These are phyloP conservation scores for Aquilaria malaccensis DNA, from an alignment of 345 rosid genomes.

Conservation along the genomic window DNA sequence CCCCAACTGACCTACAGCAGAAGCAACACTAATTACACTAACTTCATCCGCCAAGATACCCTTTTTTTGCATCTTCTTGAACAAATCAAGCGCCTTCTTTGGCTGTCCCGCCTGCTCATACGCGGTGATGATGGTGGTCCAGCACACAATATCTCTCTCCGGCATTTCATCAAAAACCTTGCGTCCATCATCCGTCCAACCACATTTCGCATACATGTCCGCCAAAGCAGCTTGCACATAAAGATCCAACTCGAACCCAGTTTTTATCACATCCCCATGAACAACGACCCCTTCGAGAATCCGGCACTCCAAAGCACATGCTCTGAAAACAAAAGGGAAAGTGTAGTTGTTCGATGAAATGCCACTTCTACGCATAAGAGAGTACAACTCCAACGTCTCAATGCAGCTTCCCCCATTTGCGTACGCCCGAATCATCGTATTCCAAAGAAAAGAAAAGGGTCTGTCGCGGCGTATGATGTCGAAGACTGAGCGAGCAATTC, in stretches of 20 bases:
- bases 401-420: constrained; percentile 25
- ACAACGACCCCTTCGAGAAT: constrained; percentile 26
- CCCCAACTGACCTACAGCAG: constrained; percentile 48
- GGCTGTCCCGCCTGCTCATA: constrained; percentile 20
- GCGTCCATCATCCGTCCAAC: constrained; percentile 20
- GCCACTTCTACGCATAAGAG: constrained; percentile 29
- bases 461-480: constrained; percentile 9
- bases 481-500: constrained; percentile 28
- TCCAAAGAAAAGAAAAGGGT: constrained; percentile 38
- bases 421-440: constrained; percentile 44
- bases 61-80: constrained; percentile 20
- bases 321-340: constrained; percentile 36
- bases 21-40: constrained; percentile 35
- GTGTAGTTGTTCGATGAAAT: constrained; percentile 34
- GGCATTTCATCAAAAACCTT: constrained; percentile 41
- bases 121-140: constrained; percentile 44
- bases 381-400: constrained; percentile 35
- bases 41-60: constrained; percentile 33
- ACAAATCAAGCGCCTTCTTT: constrained; percentile 15
- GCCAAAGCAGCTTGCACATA: constrained; percentile 32
- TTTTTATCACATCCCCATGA: constrained; percentile 31
- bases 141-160: constrained; percentile 34
- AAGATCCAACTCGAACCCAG: constrained; percentile 26
- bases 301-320: constrained; percentile 28
- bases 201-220: constrained; percentile 34